Percentiles rank a stretch among this genome's conserved stretches.
These are phyloP conservation scores for Camelina neglecta DNA, from an alignment of 345 rosid species.

Conservation along the genomic window DNA sequence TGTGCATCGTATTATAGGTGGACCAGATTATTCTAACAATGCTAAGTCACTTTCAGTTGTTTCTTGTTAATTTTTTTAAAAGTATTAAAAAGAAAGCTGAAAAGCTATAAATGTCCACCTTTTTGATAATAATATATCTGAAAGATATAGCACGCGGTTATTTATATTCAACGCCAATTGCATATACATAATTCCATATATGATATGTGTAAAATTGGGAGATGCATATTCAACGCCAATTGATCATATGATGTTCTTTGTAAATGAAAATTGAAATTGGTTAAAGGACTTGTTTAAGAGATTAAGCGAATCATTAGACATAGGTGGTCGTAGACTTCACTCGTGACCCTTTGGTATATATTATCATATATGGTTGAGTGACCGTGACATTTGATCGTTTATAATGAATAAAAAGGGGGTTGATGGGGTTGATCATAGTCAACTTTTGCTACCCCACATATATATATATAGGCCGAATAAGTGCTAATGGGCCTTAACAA, in stretches of 20 bases:
- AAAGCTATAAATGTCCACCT: background rate
- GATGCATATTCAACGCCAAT: no score
- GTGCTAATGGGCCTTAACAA: slow-evolving; percentile 1
- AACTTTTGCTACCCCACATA: background rate
- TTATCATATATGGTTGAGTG: background rate
- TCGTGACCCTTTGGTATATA: slow-evolving; percentile 16
- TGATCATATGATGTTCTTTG: background rate
- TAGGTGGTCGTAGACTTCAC: slow-evolving; percentile 2
- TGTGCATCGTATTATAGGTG: slow-evolving; percentile 14
- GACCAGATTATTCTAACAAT: slow-evolving; percentile 12
- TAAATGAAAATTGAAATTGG: background rate
- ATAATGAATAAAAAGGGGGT: background rate
- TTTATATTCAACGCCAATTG: background rate
- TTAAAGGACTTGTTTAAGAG: background rate
- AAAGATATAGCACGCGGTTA: background rate
- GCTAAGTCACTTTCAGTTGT: slow-evolving; percentile 18
- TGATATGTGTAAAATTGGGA: no score
- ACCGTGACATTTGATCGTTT: slow-evolving; percentile 29
- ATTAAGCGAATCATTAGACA: slow-evolving; percentile 4
- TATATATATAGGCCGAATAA: background rate
- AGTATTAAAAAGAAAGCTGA: background rate
- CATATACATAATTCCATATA: background rate
- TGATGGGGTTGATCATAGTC: slow-evolving; percentile 10
- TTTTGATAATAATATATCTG: background rate
- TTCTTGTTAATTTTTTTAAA: no score